Conservation (phyloP, 345 rosid genomes). For the Trapa incisa region DNA sequence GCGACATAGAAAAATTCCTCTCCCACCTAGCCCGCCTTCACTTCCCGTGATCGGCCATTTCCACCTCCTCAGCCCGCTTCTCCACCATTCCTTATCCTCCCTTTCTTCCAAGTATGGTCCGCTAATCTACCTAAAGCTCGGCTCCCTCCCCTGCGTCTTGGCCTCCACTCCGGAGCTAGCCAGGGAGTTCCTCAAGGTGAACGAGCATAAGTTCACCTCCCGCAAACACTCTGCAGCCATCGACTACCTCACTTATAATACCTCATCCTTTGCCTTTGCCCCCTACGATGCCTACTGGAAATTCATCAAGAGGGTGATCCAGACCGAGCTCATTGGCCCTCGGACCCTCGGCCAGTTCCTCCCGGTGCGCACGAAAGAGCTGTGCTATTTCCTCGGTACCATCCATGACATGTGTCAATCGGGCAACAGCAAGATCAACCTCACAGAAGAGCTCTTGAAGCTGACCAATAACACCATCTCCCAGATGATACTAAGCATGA, state of each 20-base stretch:
- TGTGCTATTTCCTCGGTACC: conserved; percentile 8
- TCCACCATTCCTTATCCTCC: conserved; percentile 22
- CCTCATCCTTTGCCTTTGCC: conserved; percentile 28
- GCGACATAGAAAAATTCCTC: not conserved
- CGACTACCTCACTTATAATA: conserved; percentile 22
- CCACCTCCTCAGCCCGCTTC: conserved; percentile 27
- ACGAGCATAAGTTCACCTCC: conserved; percentile 23
- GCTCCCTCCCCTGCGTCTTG: conserved; percentile 24
- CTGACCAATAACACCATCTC: conserved; percentile 30
- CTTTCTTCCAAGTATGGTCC: conserved; percentile 19
- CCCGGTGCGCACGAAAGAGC: conserved; percentile 20
- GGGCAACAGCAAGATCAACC: conserved; percentile 16
- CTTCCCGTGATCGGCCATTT: conserved; percentile 38
- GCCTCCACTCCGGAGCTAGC: conserved; percentile 30
- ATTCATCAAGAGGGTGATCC: conserved; percentile 30
- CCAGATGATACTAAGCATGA: conserved; percentile 29
- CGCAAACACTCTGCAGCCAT: conserved; percentile 24
- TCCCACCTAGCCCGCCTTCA: conserved; percentile 26
- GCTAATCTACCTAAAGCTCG: conserved; percentile 19
- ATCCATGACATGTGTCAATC: conserved; percentile 11
- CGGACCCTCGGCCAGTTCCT: conserved; percentile 22
- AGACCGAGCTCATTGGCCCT: conserved; percentile 27
- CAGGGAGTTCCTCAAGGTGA: conserved; percentile 19
- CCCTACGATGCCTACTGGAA: conserved; percentile 34
- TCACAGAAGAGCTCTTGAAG: conserved; percentile 29